Base-by-base conservation (phyloP, 148 eudicot genomes). In the Dianthus caryophyllus region DNA sequence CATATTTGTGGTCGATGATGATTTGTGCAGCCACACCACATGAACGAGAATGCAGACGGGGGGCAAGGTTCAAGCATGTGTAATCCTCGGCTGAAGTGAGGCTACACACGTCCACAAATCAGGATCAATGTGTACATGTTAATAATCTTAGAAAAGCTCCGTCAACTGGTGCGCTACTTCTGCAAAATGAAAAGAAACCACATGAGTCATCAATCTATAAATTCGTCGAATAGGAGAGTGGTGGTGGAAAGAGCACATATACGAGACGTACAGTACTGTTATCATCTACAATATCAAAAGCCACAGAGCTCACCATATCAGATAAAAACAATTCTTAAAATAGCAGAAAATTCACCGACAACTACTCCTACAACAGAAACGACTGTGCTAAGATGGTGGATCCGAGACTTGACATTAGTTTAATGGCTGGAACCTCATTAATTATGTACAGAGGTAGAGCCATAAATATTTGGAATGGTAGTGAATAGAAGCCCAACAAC, bases 141-240 rank as follows among this genome's bases (percentile, higher is more conserved):
- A 31, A 18, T 18, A 41, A 14, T 60, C 69, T 76, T 83, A 84
- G 47, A 85, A 75, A 26, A 88, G 81, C 80, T 88, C 96, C 83
- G 79, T 77, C 82, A 88, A 70, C 73, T 88, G 96, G 70, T 82
- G 86, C 15, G 79, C 84, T 41, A 88, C 83, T 84, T 88, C 96
- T 88, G 96, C 73, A 77, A n/a, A n/a, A 67, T 62, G n/a, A 15
- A 14, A 58, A 61, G 56, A 31, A 59, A 48, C n/a, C 8, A 47
- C 63, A 27, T 25, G 6, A 16, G 12, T 31, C 25, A 63, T 6
- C 22, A 29, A 0, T 2, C 17, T 21, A 53, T 27, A 29, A 33
- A 31, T 17, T 26, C 9, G 0, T n/a, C 15, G 12, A 12, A 58
- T 27, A 18, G 15, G 9, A 10, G 7, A 29, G 22, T 17, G 12